phyloP scores from a whole-genome alignment of 768 basidiomycete genomes.

The Boletus vermiculosoides region DNA sequence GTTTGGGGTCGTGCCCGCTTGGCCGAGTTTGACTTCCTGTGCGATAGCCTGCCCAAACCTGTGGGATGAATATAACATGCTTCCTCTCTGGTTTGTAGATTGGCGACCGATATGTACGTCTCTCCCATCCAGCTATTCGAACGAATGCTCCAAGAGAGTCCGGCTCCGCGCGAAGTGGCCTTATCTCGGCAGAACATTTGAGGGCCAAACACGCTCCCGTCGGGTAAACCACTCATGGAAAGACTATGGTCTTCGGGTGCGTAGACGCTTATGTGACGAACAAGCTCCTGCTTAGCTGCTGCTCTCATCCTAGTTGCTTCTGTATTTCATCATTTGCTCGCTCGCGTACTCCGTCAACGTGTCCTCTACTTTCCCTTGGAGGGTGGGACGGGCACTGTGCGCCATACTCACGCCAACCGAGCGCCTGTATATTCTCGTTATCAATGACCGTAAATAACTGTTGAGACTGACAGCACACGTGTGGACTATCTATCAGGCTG shows the following conservation, averaged over 20 bases:
- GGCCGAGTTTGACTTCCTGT: background rate
- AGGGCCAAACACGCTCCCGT: background rate
- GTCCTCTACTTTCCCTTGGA: background rate
- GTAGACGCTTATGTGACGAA: background rate
- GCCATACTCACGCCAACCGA: background rate
- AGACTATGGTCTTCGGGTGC: background rate
- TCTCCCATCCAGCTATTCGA: background rate
- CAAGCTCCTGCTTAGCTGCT: background rate
- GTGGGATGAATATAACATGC: constrained; percentile 2
- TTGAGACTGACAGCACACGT: background rate
- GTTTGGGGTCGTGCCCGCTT: background rate
- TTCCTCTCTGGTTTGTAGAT: background rate
- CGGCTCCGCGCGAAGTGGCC: background rate
- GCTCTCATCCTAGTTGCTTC: background rate
- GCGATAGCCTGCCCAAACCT: constrained; percentile 1
- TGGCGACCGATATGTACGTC: background rate
- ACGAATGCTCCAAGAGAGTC: background rate
- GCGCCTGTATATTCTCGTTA: background rate
- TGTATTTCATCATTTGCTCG: background rate
- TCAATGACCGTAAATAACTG: background rate
- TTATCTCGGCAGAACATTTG: background rate
- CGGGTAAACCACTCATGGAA: background rate
- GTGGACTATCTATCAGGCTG: background rate
- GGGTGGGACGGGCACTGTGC: background rate
- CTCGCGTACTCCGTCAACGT: background rate